These are phyloP conservation scores for Solanum neorickii DNA, from an alignment of 257 asterid species.

Conservation along the genomic window DNA sequence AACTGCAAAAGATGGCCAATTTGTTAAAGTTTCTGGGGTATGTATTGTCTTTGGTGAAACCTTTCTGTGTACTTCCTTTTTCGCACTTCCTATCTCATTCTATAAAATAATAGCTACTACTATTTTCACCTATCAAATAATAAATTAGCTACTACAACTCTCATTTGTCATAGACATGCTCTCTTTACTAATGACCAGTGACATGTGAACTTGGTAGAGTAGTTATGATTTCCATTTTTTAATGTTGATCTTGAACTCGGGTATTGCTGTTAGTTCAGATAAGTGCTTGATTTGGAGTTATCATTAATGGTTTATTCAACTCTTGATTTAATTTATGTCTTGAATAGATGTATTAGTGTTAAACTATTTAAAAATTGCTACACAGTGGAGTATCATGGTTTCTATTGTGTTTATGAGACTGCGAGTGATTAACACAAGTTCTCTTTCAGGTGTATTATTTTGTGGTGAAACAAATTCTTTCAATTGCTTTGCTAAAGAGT, in stretches of 20 bases:
- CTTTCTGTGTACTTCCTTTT: not conserved
- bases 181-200: not conserved
- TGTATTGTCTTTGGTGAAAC: slow-evolving; percentile 1
- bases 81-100: not conserved
- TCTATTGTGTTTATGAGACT: not conserved
- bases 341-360: not conserved
- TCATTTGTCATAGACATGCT: not conserved
- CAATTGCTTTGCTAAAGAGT: not conserved
- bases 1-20: slow-evolving; percentile 82
- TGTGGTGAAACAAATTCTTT: not conserved
- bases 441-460: not conserved
- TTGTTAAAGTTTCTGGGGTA: slow-evolving; percentile 92
- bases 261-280: not conserved
- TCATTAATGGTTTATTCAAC: not conserved
- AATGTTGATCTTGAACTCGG: not conserved
- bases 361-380: not conserved
- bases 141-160: not conserved
- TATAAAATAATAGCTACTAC: not conserved
- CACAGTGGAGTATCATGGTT: not conserved
- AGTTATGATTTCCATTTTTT: not conserved
- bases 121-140: not conserved
- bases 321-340: not conserved
- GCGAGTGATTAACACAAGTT: not conserved
- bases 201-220: not conserved
- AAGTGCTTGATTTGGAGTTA: not conserved